These are phyloP conservation scores for Blastobotrys muscicola DNA, from an alignment of 805 yeast genomes.

Conservation along the genomic window DNA sequence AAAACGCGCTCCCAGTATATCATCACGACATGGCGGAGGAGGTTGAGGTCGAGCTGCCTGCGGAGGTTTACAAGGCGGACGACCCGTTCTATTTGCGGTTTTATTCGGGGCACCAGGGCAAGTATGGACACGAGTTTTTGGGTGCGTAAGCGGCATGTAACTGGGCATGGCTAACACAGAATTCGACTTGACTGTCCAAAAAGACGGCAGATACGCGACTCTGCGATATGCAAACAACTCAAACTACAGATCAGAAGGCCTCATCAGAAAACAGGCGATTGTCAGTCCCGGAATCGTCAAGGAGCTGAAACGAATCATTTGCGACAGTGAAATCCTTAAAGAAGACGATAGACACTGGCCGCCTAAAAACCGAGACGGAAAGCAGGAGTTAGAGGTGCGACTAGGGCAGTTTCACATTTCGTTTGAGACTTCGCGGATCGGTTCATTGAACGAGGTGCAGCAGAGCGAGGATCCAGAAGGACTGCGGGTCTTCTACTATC, in stretches of 20 bases:
- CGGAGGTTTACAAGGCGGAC: slow-evolving; percentile 5
- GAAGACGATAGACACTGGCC: slow-evolving; percentile 38
- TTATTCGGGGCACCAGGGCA: slow-evolving; percentile 37
- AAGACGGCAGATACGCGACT: slow-evolving; percentile 25
- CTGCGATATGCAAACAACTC: slow-evolving; percentile 39
- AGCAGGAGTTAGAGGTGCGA: slow-evolving; percentile 34
- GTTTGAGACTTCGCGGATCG: slow-evolving; percentile 32
- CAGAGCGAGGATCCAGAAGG: slow-evolving; percentile 37
- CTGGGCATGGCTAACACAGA: slow-evolving; percentile 17
- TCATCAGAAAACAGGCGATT: slow-evolving; percentile 31
- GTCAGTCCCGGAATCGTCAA: slow-evolving; percentile 29
- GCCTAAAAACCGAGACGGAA: slow-evolving; percentile 31
- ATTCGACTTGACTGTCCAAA: slow-evolving; percentile 26
- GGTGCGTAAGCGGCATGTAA: slow-evolving; percentile 24
- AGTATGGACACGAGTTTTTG: slow-evolving; percentile 38
- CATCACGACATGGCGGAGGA: background rate
- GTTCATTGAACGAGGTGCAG: slow-evolving; percentile 33
- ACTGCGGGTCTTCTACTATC: slow-evolving; percentile 34
- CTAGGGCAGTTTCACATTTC: slow-evolving; percentile 28
- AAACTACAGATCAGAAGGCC: slow-evolving; percentile 35
- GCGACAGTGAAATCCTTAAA: slow-evolving; percentile 32
- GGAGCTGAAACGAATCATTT: slow-evolving; percentile 29
- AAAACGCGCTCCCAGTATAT: background rate
- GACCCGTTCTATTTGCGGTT: slow-evolving; percentile 34
- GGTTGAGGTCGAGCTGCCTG: slow-evolving; percentile 1